Evolutionary conservation across 257 asterid genomes (phyloP).

Genomic region (Dorcoceras hygrometricum): DNA sequence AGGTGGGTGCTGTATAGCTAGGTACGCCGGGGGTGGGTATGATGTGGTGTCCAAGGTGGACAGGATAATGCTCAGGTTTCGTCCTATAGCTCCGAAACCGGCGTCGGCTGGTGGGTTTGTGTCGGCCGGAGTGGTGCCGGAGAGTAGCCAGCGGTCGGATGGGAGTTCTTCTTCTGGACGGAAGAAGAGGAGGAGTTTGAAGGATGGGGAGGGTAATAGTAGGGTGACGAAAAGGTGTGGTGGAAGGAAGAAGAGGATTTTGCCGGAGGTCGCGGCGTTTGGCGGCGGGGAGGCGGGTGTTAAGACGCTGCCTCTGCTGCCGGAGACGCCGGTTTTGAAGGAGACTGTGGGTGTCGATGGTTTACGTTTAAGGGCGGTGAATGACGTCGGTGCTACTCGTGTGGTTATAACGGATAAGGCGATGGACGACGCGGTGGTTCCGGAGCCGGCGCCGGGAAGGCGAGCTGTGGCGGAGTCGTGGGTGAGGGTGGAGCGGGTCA

Average conservation of each 20-base stretch:
- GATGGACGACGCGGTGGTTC: conserved; percentile 11
- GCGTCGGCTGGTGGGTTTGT: conserved; percentile 25
- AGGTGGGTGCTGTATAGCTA: conserved; percentile 74
- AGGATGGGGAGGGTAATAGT: conserved; percentile 10
- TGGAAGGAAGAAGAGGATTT: conserved; percentile 30
- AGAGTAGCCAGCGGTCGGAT: conserved; percentile 13
- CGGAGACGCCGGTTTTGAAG: conserved; percentile 34
- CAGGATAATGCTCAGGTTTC: conserved; percentile 57
- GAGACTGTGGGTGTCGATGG: conserved; percentile 20
- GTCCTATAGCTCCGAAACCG: conserved; percentile 90
- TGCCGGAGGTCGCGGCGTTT: conserved; percentile 36
- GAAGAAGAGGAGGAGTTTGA: conserved; percentile 40
- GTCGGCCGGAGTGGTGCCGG: conserved; percentile 29
- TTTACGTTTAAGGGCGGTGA: conserved; percentile 44
- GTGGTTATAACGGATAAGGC: conserved; percentile 16
- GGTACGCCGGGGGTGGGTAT: conserved; percentile 48
- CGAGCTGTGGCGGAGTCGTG: conserved; percentile 35
- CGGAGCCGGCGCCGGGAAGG: conserved; percentile 16
- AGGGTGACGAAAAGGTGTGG: conserved; percentile 17
- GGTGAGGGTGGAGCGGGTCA: conserved; percentile 52
- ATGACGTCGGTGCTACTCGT: neutral
- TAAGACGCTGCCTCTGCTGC: conserved; percentile 46
- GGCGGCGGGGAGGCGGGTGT: conserved; percentile 31
- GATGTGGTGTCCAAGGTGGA: conserved; percentile 44
- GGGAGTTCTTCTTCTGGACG: conserved; percentile 31